Percentiles rank a stretch among this genome's conserved stretches.
Evolutionary conservation across 208 protist genomes (phyloP).

Genomic region (Leishmania gerbilli): DNA sequence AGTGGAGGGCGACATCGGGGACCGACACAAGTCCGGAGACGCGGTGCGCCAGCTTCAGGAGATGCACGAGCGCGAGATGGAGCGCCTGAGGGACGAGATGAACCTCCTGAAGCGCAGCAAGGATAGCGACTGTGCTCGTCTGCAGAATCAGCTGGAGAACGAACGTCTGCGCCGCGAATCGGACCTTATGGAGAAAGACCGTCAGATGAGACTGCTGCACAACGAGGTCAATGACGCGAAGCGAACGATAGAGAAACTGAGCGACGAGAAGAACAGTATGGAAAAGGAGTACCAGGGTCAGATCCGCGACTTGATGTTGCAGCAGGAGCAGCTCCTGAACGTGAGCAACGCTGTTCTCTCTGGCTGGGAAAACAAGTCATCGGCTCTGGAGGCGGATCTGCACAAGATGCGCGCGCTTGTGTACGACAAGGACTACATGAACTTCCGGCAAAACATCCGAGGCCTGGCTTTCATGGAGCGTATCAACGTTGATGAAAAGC

Average conservation of each 20-base stretch:
- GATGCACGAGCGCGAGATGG: conserved; percentile 44
- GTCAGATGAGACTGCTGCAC: conserved; percentile 50
- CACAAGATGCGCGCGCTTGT: conserved; percentile 59
- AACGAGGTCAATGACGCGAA: conserved; percentile 49
- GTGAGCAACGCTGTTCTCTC: conserved; percentile 57
- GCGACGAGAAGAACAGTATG: conserved; percentile 44
- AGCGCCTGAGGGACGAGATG: conserved; percentile 45
- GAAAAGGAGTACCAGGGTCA: conserved; percentile 69
- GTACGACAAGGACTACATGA: conserved; percentile 76
- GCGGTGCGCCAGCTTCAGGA: conserved; percentile 50
- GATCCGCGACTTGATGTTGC: conserved; percentile 52
- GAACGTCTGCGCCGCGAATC: conserved; percentile 42
- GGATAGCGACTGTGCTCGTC: conserved; percentile 42
- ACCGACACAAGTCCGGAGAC: conserved; percentile 46
- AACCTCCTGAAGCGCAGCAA: conserved; percentile 33
- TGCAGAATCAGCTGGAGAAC: conserved; percentile 51
- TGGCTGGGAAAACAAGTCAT: conserved; percentile 71
- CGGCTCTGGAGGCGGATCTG: conserved; percentile 52
- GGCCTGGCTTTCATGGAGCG: conserved; percentile 55
- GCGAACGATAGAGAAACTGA: conserved; percentile 38
- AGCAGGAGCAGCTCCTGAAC: conserved; percentile 62
- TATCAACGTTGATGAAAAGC: conserved; percentile 57
- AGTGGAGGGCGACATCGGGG: conserved; percentile 30
- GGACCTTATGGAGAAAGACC: conserved; percentile 70
- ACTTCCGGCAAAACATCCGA: conserved; percentile 59